Conservation (phyloP, 352 stramenopile genomes). For the Phytopythium aichiense region DNA sequence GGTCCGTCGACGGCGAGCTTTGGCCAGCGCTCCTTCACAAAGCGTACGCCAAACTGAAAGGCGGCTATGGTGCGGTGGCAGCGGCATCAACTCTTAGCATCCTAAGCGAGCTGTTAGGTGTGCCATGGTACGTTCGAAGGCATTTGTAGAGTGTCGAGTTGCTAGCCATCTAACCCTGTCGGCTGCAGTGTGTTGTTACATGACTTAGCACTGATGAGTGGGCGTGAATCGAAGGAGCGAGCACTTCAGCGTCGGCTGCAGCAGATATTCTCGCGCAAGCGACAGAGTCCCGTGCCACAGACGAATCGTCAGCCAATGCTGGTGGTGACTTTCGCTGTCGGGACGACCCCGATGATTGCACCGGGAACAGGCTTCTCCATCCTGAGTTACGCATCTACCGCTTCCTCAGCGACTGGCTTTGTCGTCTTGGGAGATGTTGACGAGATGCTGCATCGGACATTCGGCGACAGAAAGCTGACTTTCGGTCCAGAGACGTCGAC, state of each 20-base stretch:
- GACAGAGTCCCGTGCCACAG: too few species aligned
- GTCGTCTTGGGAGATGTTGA: not conserved
- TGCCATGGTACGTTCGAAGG: constrained; percentile 25
- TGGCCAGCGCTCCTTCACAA: constrained; percentile 49
- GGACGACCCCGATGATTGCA: not conserved
- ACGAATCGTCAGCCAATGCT: not conserved
- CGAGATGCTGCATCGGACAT: not conserved
- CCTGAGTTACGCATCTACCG: not conserved
- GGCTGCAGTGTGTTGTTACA: not conserved
- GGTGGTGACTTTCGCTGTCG: constrained; percentile 21
- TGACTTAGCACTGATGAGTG: too few species aligned
- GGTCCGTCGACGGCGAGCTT: constrained; percentile 20
- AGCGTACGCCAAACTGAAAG: constrained; percentile 50
- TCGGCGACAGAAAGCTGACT: not conserved
- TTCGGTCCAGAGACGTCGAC: not conserved
- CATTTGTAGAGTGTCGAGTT: not conserved
- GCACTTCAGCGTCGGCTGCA: not conserved
- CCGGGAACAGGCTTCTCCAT: not conserved
- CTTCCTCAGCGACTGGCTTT: not conserved
- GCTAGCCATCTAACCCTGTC: not conserved
- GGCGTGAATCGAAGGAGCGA: not conserved
- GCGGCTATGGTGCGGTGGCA: constrained; percentile 27
- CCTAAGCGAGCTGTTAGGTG: constrained; percentile 39
- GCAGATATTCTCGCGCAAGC: not conserved
- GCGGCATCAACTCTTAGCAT: constrained; percentile 24